phyloP scores from a whole-genome alignment of 352 stramenopile species.

The Globisporangium orthogonon region DNA sequence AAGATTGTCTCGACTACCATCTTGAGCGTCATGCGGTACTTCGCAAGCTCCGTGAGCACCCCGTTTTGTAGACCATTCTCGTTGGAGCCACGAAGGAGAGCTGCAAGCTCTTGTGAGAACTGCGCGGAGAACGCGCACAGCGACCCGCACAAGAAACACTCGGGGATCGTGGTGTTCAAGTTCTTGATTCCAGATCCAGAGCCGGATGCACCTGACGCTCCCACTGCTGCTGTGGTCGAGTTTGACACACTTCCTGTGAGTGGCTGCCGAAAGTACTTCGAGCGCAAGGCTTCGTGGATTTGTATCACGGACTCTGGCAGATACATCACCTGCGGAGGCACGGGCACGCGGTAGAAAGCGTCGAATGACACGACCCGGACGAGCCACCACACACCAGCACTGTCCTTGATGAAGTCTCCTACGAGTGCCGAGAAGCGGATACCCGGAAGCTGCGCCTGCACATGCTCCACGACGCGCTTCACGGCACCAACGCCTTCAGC shows the following conservation, averaged over 20 bases:
- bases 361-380: conserved; percentile 54
- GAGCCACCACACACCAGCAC: conserved; percentile 55
- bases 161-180: conserved; percentile 7
- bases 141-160: conserved; percentile 56
- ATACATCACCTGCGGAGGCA: conserved; percentile 20
- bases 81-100: conserved; percentile 18
- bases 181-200: not conserved
- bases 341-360: conserved; percentile 25
- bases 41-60: conserved; percentile 26
- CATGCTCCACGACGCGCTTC: conserved; percentile 56
- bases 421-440: conserved; percentile 54
- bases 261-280: conserved; percentile 29
- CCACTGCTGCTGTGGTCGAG: not conserved
- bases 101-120: conserved; percentile 34
- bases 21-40: conserved; percentile 75
- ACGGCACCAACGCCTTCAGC: conserved; percentile 37
- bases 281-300: conserved; percentile 36
- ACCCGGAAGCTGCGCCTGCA: conserved; percentile 45
- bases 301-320: conserved; percentile 38
- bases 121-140: conserved; percentile 38
- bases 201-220: not conserved
- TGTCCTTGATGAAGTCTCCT: conserved; percentile 69
- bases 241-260: not conserved
- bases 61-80: conserved; percentile 17
- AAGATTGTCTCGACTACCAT: conserved; percentile 72